Base-by-base conservation (phyloP, 371 early-diverging fungal species). In the Mortierella sp. region DNA sequence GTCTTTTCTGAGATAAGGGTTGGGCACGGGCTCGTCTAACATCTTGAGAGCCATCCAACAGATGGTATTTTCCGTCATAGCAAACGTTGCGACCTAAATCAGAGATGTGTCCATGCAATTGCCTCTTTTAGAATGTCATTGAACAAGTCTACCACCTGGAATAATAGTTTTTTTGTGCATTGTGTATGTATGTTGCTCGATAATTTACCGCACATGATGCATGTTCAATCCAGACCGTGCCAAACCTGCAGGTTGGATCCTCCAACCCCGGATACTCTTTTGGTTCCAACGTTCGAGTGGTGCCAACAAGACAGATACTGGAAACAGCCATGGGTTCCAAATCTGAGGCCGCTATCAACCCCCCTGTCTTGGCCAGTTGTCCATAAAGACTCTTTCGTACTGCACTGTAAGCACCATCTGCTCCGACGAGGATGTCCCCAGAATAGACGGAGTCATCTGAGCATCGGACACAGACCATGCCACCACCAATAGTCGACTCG, bases 381-480 rank as follows among this genome's bases (percentile, higher is more conserved):
- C 37, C 37, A 23, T 19, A 53, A 19, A 53, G 19, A 9, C 26
- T 53, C 23, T 53, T 19, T 12, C 53, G 53, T 1, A 53, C 21
- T 9, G 53, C 53, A 9, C 23, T 23, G 53, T 53, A 53, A 1
- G 53, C 53, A 16, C 53, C 53, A 21, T 53, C 53, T 4, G 53
- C 53, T 21, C 53, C 53, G 4, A 53, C 53, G 21, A 53, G 23
- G 3, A 53, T 23, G 23, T 53, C 53, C 21, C 23, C 53, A 12
- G 19, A 19, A 9, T 53, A 23, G 21, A 53, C 53, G 21, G 53
- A 53, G 11, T 53, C 11, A 26, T 53, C 53, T 1, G 53, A 12
- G 21, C 53, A 53, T 23, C 53, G 53, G 53, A 53, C 53, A 53
- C 19, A 26, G 53, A 26, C 12, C 53, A 53, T 26, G 26, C 26